Conservation (phyloP, 164 flowering plant species). For the Berberis thunbergii region DNA sequence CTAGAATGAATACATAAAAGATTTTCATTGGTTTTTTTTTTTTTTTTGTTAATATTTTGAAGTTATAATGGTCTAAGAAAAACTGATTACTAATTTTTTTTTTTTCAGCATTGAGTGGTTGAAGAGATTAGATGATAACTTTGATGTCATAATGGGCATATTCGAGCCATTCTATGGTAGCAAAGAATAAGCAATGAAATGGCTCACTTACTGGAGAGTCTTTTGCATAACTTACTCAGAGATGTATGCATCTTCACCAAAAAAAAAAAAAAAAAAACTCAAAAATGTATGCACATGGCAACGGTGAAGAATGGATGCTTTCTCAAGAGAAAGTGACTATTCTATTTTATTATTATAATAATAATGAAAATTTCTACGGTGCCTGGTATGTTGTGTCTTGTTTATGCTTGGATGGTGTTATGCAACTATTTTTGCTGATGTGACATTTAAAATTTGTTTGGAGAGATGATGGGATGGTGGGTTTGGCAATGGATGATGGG, state of each 20-base stretch:
- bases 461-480: too few species aligned
- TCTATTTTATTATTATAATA: too few species aligned
- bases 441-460: too few species aligned
- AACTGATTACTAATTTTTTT: background rate
- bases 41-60: too few species aligned
- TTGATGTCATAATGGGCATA: constrained; percentile 4
- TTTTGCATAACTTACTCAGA: constrained; percentile 14
- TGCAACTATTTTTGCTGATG: too few species aligned
- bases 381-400: too few species aligned
- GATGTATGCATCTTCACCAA: constrained; percentile 5
- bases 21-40: background rate
- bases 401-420: too few species aligned
- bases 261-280: too few species aligned
- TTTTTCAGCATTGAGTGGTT: constrained; percentile 18
- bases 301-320: constrained; percentile 23
- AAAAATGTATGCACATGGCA: background rate
- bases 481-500: too few species aligned
- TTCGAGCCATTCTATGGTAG: constrained; percentile 7
- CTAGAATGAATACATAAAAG: too few species aligned
- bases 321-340: constrained; percentile 7
- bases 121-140: constrained; percentile 15
- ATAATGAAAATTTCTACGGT: too few species aligned
- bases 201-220: constrained; percentile 15
- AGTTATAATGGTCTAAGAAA: too few species aligned
- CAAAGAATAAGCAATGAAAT: constrained; percentile 11